Percentiles rank a stretch among this genome's conserved stretches.
phyloP scores from a whole-genome alignment of 139 green algal species.

The Ostreobium quekettii region DNA sequence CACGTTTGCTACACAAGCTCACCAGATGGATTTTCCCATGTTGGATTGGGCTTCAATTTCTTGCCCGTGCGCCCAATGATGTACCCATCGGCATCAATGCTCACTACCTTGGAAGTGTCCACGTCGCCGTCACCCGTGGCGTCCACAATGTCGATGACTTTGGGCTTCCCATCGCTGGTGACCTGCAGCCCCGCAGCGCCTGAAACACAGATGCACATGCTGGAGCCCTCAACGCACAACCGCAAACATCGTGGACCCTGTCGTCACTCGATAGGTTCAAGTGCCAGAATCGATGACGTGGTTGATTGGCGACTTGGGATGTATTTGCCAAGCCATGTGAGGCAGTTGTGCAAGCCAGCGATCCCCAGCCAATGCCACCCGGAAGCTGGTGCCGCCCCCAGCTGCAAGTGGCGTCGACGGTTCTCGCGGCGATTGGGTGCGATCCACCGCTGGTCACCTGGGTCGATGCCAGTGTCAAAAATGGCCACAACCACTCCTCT shows the following conservation, averaged over 20 bases:
- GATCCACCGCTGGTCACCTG: conserved; percentile 17
- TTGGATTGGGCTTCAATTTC: conserved; percentile 51
- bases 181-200: conserved; percentile 65
- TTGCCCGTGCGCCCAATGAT: conserved; percentile 49
- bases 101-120: conserved; percentile 57
- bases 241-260: too few species aligned
- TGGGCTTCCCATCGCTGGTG: conserved; percentile 72
- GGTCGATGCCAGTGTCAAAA: conserved; percentile 69
- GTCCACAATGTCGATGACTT: conserved; percentile 73
- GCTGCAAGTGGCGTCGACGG: neutral
- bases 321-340: too few species aligned
- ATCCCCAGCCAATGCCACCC: too few species aligned
- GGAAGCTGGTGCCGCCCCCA: too few species aligned
- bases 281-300: too few species aligned
- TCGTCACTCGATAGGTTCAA: too few species aligned
- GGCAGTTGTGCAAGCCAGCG: too few species aligned
- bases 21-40: conserved; percentile 73
- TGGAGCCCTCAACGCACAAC: too few species aligned
- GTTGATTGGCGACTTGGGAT: too few species aligned
- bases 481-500: conserved; percentile 72
- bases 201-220: conserved; percentile 18
- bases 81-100: conserved; percentile 49
- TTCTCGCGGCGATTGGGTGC: neutral
- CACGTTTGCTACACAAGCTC: neutral
- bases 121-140: conserved; percentile 83